A percentile compares a stretch with the other conserved stretches of the same genome.
Evolutionary conservation across 352 stramenopile species (phyloP).

Genomic region (Globisporangium barbulae): DNA sequence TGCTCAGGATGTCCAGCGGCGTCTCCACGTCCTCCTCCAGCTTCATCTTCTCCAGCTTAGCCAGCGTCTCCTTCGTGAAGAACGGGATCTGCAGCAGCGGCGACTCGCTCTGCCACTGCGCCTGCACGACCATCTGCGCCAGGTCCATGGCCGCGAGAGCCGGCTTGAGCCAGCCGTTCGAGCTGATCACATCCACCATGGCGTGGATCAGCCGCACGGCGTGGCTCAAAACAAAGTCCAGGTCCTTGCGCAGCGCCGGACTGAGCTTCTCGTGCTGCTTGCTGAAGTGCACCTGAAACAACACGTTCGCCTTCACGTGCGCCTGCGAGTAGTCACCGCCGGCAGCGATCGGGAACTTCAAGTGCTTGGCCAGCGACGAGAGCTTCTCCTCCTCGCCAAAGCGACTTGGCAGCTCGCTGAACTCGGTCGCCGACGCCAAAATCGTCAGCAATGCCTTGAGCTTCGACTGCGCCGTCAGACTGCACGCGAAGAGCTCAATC

Average conservation of each 20-base stretch:
- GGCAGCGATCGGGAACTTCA: constrained; percentile 89
- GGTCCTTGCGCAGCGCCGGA: constrained; percentile 90
- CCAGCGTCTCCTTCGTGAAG: constrained; percentile 91
- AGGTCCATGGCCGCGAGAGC: constrained; percentile 98
- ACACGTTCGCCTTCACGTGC: constrained; percentile 95
- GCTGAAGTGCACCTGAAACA: constrained; percentile 97
- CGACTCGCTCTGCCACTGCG: constrained; percentile 97
- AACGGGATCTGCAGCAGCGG: constrained; percentile 96
- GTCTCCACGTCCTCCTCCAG: constrained; percentile 77
- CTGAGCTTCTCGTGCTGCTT: constrained; percentile 89
- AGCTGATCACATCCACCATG: constrained; percentile 99
- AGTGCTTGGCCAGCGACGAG: constrained; percentile 91
- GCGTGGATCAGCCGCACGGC: constrained; percentile 94
- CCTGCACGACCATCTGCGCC: constrained; percentile 99
- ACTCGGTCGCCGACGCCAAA: constrained; percentile 95
- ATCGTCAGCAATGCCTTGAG: constrained; percentile 96
- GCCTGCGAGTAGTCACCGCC: constrained; percentile 90
- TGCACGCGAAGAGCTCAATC: constrained; percentile 98
- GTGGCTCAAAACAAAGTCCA: constrained; percentile 89
- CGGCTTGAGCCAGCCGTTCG: constrained; percentile 98
- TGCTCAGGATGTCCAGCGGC: constrained; percentile 83
- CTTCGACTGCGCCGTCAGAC: constrained; percentile 96
- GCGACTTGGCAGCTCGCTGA: constrained; percentile 92
- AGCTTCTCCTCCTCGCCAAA: constrained; percentile 93
- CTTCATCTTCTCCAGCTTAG: constrained; percentile 48